These are phyloP conservation scores for Emericellopsis atlantica DNA, from an alignment of 2,329 filamentous ascomycete genomes.

Conservation along the genomic window DNA sequence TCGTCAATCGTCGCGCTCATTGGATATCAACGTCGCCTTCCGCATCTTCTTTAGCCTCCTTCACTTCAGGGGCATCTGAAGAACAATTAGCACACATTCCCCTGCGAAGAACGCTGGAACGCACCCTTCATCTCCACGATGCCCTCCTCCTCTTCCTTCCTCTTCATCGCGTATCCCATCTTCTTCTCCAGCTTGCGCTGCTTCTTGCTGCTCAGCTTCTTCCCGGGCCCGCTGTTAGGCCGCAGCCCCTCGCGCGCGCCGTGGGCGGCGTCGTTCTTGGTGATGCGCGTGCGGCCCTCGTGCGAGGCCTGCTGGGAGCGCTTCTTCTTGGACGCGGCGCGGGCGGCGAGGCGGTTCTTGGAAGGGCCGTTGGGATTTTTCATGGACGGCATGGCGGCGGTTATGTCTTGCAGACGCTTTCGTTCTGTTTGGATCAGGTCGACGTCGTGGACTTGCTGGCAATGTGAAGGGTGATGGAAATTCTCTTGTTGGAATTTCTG, in stretches of 20 bases:
- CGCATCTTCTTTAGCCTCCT: not conserved
- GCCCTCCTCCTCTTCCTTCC: conserved; percentile 36
- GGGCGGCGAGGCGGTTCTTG: conserved; percentile 36
- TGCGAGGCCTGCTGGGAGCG: conserved; percentile 26
- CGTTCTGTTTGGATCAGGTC: not conserved
- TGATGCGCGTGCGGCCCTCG: conserved; percentile 22
- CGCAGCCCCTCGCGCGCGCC: conserved; percentile 40
- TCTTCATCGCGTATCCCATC: conserved; percentile 36
- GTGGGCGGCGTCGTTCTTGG: conserved; percentile 28
- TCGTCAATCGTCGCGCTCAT: not conserved
- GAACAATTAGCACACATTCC: not conserved
- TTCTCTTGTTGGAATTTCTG: not conserved
- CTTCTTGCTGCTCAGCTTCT: conserved; percentile 40
- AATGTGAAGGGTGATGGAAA: not conserved
- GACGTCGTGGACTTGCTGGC: not conserved
- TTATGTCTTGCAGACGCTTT: not conserved
- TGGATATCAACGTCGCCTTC: not conserved
- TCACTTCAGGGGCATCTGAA: not conserved
- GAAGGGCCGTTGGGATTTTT: conserved; percentile 46
- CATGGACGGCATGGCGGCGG: conserved; percentile 38
- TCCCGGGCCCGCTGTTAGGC: conserved; percentile 41
- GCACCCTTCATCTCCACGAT: conserved; percentile 36
- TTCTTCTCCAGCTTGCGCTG: conserved; percentile 41
- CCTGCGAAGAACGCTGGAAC: conserved; percentile 2
- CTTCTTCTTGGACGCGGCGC: conserved; percentile 30